Conservation (phyloP, 108 stramenopile genomes). For the Thalassiosira profunda region DNA sequence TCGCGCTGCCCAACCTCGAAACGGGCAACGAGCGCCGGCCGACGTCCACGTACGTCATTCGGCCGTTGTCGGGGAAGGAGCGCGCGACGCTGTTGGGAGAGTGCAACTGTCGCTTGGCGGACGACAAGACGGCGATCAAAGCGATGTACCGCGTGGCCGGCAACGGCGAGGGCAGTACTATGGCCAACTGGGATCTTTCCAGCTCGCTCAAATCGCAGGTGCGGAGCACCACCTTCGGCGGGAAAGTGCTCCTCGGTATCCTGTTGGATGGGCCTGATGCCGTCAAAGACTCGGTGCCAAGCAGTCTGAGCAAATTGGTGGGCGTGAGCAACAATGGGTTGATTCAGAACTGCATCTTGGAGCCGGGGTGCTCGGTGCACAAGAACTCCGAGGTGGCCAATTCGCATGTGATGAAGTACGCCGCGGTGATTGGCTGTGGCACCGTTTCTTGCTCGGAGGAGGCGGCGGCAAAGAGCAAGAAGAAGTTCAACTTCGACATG, state of each 20-base stretch:
- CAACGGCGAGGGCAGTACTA: conserved; percentile 20
- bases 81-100: conserved; percentile 13
- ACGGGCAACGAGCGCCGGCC: conserved; percentile 12
- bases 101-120: conserved; percentile 24
- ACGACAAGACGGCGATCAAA: not conserved
- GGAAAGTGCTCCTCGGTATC: conserved; percentile 50
- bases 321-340: conserved; percentile 68
- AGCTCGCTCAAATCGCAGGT: conserved; percentile 40
- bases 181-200: conserved; percentile 29
- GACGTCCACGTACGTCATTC: conserved; percentile 18
- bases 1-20: conserved; percentile 29
- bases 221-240: conserved; percentile 54
- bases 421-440: conserved; percentile 69
- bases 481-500: conserved; percentile 33
- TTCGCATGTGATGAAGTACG: conserved; percentile 61
- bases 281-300: not conserved
- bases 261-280: conserved; percentile 13
- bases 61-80: conserved; percentile 17
- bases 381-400: conserved; percentile 60
- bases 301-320: conserved; percentile 3
- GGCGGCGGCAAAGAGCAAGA: not conserved
- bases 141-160: conserved; percentile 42
- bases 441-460: conserved; percentile 28
- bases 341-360: conserved; percentile 58
- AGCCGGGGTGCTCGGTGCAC: conserved; percentile 61